These are phyloP conservation scores for Suhomyces guaymorum DNA, from an alignment of 1,139 yeast genomes.

Conservation along the genomic window DNA sequence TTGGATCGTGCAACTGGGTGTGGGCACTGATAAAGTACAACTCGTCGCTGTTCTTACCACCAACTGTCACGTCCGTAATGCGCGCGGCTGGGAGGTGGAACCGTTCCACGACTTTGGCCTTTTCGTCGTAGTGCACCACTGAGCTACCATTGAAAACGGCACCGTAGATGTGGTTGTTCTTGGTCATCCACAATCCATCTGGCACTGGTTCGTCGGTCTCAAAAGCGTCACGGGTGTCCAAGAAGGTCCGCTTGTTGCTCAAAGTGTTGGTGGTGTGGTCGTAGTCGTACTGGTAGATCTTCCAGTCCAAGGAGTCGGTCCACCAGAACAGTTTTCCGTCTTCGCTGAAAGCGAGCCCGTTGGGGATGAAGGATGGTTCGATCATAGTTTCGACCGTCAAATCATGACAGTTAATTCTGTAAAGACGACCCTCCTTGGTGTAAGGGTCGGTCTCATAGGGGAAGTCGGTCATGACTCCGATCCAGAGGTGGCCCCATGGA, in stretches of 20 bases:
- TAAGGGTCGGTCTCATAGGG: slow-evolving; percentile 15
- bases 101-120: slow-evolving; percentile 55
- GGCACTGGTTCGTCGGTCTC: slow-evolving; percentile 57
- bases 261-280: slow-evolving; percentile 48
- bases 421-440: slow-evolving; percentile 44
- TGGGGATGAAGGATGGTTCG: slow-evolving; percentile 53
- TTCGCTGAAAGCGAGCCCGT: slow-evolving; percentile 75
- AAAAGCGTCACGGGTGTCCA: slow-evolving; percentile 40
- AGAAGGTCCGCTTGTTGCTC: slow-evolving; percentile 43
- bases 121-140: slow-evolving; percentile 53
- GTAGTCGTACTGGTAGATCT: slow-evolving; percentile 64
- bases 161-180: slow-evolving; percentile 61
- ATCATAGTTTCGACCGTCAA: slow-evolving; percentile 35
- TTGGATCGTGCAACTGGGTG: slow-evolving; percentile 40
- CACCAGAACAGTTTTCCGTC: slow-evolving; percentile 57
- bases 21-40: slow-evolving; percentile 72
- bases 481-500: slow-evolving; percentile 67
- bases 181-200: slow-evolving; percentile 74
- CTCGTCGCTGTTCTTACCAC: slow-evolving; percentile 60
- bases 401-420: slow-evolving; percentile 39
- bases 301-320: slow-evolving; percentile 67
- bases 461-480: slow-evolving; percentile 74
- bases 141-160: slow-evolving; percentile 66
- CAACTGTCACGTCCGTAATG: slow-evolving; percentile 71
- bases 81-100: slow-evolving; percentile 61